Base-by-base conservation (phyloP, 1,284 basidiomycete species). In the Ceratobasidium sp. region DNA sequence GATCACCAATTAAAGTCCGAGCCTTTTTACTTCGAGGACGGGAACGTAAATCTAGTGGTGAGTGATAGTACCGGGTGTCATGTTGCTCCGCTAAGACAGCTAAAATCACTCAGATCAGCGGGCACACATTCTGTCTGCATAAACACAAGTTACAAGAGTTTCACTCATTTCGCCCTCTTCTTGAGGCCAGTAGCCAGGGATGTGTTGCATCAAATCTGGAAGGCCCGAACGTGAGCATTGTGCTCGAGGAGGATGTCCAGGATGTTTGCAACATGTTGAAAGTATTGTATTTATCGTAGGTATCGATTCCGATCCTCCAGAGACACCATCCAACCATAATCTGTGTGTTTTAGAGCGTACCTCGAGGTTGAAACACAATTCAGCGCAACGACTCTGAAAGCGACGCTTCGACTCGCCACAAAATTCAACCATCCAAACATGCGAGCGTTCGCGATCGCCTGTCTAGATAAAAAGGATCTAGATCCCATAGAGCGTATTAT, bases 351-450 rank as follows among this genome's bases (percentile, higher is more conserved):
- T 33, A 69, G 50, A 54, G 30, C 50, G n/a, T 69, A 69, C 54
- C 33, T 14, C 3, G 30, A 65, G n/a, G 3, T 20, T 41, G 23
- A n/a, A 23, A 38, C 23, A n/a, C 50, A 55, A 52, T 69, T 54
- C 27, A n/a, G 30, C 52, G 6, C 23, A 0, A 3, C 18, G 3
- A 33, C 35, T 18, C 48, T 69, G 35, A 69, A 55, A 55, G 54
- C 67, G 16, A 69, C 52, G 5, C 67, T 69, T 33, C 48, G 67
- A 35, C 10, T 69, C 5, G 67, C 67, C 2, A 69, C 67, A 55
- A 52, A 54, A 3, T 35, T 69, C 10, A 23, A 55, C 10, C 67
- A 69, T 14, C 48, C 67, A 4, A 30, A 14, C 3, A 12, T 69
- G n/a, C 27, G 67, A 52, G 30, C 30, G 20, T 69, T 54, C n/a